Percentiles rank a stretch among this genome's conserved stretches.
phyloP scores from a whole-genome alignment of 306 rosid species.

The Acacia acuminata region DNA sequence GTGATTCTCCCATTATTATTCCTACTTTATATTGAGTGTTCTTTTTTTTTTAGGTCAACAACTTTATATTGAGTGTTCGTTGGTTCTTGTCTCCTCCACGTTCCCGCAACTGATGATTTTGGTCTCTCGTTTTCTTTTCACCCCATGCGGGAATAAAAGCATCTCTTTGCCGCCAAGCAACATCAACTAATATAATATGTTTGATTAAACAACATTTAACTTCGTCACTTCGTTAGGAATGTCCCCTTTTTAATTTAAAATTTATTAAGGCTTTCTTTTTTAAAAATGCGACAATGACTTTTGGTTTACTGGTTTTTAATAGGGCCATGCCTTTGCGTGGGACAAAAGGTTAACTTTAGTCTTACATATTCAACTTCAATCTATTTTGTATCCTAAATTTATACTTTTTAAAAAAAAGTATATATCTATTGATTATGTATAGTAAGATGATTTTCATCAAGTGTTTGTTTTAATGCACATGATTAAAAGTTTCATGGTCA shows the following conservation, averaged over 20 bases:
- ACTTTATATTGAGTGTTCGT: too few relatives aligned
- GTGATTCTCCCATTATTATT: too few relatives aligned
- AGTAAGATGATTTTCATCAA: too few relatives aligned
- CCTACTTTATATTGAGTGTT: not conserved
- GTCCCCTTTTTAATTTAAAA: not conserved
- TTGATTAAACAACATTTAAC: not conserved
- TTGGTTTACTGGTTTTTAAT: not conserved
- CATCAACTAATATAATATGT: not conserved
- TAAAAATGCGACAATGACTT: not conserved
- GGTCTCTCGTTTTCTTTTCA: not conserved
- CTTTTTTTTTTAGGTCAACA: too few relatives aligned
- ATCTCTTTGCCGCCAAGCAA: slow-evolving; percentile 1
- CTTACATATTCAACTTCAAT: too few relatives aligned
- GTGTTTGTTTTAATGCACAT: too few relatives aligned
- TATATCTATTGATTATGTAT: too few relatives aligned
- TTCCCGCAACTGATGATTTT: not conserved
- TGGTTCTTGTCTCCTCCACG: not conserved
- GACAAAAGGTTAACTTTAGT: too few relatives aligned
- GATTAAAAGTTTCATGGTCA: too few relatives aligned
- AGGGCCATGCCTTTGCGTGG: too few relatives aligned
- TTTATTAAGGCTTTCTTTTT: not conserved
- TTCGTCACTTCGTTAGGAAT: not conserved
- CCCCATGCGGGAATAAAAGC: not conserved
- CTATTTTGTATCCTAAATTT: too few relatives aligned
- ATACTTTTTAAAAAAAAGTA: too few relatives aligned